Base-by-base conservation (phyloP, 495 filamentous ascomycete species). In the Aspergillus sparsus region DNA sequence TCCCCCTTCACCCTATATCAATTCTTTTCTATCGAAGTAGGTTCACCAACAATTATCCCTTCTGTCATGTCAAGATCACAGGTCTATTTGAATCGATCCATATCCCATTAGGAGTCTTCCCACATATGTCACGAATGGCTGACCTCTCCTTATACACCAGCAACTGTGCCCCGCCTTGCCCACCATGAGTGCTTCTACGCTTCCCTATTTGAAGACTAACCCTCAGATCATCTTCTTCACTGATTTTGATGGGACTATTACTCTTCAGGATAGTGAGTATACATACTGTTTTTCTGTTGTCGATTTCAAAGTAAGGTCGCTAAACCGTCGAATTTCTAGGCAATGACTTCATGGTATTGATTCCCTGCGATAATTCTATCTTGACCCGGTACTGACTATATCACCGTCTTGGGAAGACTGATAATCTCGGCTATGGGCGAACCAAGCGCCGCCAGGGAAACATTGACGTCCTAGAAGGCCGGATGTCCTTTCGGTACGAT, bases 241-340 rank as follows among this genome's bases (percentile, higher is more conserved):
- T 42, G 93, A 98, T 74, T 98, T 98, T 63, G 93, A 98, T 69
- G 93, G 93, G 54, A 97, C 94, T 35, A 94, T 98, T 66, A 97
- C 93, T 34, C 77, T 89, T 57, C 83, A 89, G 64, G 92, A 97
- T 76, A 93, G 86, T 86, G 65, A 71, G 84, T 77, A 34, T 37
- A 34, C n/a, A 15, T 47, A 41, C 37, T n/a, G 9, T 21, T 47
- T 37, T 27, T 21, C 3, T 16, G 15, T 0, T n/a, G n/a, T n/a
- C 21, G 1, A 27, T 1, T 27, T 27, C 7, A 27, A 33, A 34
- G 18, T 12, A 32, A 12, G 32, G 35, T 47, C 9, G 68, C 67
- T 72, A 58, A 74, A 56, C n/a, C 16, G 42, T 16, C 6, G 21
- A 27, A 53, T 56, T 18, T 57, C 11, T 50, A 88, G 85, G 88